These are phyloP conservation scores for Phoenix dactylifera DNA, from an alignment of 176 grass and related monocot genomes.

Conservation along the genomic window DNA sequence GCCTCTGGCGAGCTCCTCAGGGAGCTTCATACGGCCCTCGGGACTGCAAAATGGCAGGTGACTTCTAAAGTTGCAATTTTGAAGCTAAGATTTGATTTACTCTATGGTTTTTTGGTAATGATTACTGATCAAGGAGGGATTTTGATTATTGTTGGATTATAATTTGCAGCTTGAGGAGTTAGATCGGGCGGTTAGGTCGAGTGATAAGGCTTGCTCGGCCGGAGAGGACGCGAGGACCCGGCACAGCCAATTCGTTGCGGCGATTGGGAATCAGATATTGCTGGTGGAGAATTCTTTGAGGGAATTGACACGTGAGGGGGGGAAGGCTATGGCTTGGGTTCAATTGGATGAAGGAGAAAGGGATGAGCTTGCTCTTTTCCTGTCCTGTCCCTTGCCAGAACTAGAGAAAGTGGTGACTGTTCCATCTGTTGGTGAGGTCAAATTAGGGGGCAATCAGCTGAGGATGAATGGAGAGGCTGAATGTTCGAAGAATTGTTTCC, in stretches of 20 bases:
- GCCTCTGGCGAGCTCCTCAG: slow-evolving; percentile 31
- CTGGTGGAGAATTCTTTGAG: slow-evolving; percentile 64
- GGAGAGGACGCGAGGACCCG: slow-evolving; percentile 62
- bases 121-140: too few relatives aligned
- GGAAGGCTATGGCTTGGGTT: slow-evolving; percentile 45
- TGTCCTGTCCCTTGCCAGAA: slow-evolving; percentile 16
- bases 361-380: slow-evolving; percentile 70
- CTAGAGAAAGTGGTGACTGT: neutral
- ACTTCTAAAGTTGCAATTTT: neutral
- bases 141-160: neutral
- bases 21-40: slow-evolving; percentile 60
- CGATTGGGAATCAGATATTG: slow-evolving; percentile 54
- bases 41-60: slow-evolving; percentile 65
- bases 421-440: too few relatives aligned
- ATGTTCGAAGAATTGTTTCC: neutral
- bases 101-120: too few relatives aligned
- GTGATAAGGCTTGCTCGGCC: slow-evolving; percentile 28
- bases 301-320: slow-evolving; percentile 37
- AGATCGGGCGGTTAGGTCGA: slow-evolving; percentile 47
- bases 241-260: slow-evolving; percentile 51
- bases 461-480: neutral
- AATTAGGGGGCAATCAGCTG: too few relatives aligned
- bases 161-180: slow-evolving; percentile 71
- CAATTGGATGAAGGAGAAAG: slow-evolving; percentile 61
- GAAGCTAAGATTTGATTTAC: too few relatives aligned